Evolutionary conservation across 176 grass and related monocot species (phyloP), one percentile per base, ranked within the genome.

Genomic region (Pharus latifolius): DNA sequence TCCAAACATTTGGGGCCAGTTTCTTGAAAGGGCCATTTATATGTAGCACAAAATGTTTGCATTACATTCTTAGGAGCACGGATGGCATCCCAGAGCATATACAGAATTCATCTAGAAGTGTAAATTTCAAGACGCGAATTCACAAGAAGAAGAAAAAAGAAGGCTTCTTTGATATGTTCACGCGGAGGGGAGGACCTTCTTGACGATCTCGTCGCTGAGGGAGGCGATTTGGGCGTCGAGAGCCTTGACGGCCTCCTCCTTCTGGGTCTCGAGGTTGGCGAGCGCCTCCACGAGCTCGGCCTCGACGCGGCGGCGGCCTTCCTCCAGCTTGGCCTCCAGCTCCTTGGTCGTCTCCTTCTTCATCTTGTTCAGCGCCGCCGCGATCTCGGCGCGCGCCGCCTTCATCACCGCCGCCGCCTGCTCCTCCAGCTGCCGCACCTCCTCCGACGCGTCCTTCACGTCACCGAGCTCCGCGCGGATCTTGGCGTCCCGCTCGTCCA

Each of bases 351-450:
- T 85, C 84, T 99, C 90, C 79, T 99, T 99, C 90, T 94, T 99
- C 95, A 94, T 99, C 84, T 99, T 90, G 84, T 94, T 99, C 72
- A 94, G 87, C 62, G 95, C 90, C 0, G 90, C 95, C 5, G 95
- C 87, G 47, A 99, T 78, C 87, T 99, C 95, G 22, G 95, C 95
- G 70, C 90, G 87, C 10, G 95, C 90, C 0, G 95, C 95, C 67
- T 85, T 84, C 64, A 99, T 65, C 52, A 99, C 47, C 63, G 95
- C 95, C 22, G 49, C 72, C 0, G 87, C 90, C 70, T 91, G 78
- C 33, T 94, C 95, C 82, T 99, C 95, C 34, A 99, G 79, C 78
- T 94, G 75, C 82, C 87, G 87, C 69, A 99, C 90, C 84, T 99
- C 95, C 73, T 43, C 57, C 61, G 95, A 99, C 9, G 90, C 88